Conservation (phyloP, 352 stramenopile species). For the Phytophthora constricta region DNA sequence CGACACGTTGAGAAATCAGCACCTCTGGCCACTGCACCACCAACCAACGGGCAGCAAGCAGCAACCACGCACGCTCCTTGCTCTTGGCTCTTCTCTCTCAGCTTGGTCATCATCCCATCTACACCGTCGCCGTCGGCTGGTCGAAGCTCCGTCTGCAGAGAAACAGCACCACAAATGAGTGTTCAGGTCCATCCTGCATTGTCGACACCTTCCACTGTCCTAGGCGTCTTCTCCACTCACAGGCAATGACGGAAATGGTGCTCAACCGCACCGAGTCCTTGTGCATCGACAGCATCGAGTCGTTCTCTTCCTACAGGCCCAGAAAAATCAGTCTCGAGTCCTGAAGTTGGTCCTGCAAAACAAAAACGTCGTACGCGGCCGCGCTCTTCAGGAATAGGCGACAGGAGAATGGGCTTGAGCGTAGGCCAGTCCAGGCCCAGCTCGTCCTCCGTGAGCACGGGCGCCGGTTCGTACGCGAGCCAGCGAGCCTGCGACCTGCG, state of each 20-base stretch:
- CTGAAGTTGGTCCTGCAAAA: too few relatives aligned
- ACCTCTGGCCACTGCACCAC: not conserved
- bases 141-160: slow-evolving; percentile 50
- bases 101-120: not conserved
- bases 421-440: slow-evolving; percentile 55
- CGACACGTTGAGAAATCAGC: slow-evolving; percentile 2
- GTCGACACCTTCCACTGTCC: not conserved
- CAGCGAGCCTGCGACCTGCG: slow-evolving; percentile 69
- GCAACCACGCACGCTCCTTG: too few relatives aligned
- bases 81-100: too few relatives aligned
- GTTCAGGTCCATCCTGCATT: not conserved
- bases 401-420: slow-evolving; percentile 64
- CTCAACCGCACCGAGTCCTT: slow-evolving; percentile 46
- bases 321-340: slow-evolving; percentile 12
- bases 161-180: slow-evolving; percentile 12
- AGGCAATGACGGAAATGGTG: slow-evolving; percentile 51
- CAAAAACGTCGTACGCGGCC: not conserved
- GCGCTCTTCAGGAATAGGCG: slow-evolving; percentile 69
- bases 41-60: too few relatives aligned
- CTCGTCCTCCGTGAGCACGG: slow-evolving; percentile 39
- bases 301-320: slow-evolving; percentile 48
- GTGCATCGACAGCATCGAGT: slow-evolving; percentile 46
- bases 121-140: slow-evolving; percentile 36
- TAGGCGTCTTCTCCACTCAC: too few relatives aligned
- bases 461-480: slow-evolving; percentile 56